A percentile compares a stretch with the other conserved stretches of the same genome.
phyloP scores from a whole-genome alignment of 2,329 filamentous ascomycete species.

The Zasmidium citrigriseum region DNA sequence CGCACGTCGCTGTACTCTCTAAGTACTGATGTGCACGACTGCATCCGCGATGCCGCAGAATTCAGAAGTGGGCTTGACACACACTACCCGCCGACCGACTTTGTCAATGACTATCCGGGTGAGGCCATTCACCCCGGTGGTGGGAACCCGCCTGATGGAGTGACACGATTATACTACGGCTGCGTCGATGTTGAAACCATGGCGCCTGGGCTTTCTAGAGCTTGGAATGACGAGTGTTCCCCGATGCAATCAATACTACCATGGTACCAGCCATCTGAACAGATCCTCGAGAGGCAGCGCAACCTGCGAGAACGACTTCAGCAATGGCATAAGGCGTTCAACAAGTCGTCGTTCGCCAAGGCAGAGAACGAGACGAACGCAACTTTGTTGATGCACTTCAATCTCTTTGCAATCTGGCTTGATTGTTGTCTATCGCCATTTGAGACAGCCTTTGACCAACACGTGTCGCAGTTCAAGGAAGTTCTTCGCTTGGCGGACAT shows the following conservation, averaged over 20 bases:
- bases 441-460: slow-evolving; percentile 25
- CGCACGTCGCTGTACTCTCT: neutral
- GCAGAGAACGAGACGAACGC: slow-evolving; percentile 11
- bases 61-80: neutral
- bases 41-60: neutral
- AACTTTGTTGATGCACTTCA: slow-evolving; percentile 22
- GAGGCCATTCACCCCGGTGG: neutral
- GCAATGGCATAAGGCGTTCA: slow-evolving; percentile 16
- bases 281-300: neutral
- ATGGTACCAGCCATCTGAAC: neutral
- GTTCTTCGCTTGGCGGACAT: slow-evolving; percentile 19
- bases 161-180: neutral
- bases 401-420: slow-evolving; percentile 23
- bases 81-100: neutral
- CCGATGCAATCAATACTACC: no score
- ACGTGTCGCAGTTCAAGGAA: slow-evolving; percentile 23
- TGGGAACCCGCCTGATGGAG: neutral
- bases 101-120: neutral
- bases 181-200: neutral
- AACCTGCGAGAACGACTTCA: neutral
- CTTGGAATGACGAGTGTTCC: no score
- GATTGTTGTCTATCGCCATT: slow-evolving; percentile 13
- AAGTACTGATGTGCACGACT: slow-evolving; percentile 1
- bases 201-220: no score
- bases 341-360: neutral